These are phyloP conservation scores for Ganoderma leucocontextum DNA, from an alignment of 1,284 basidiomycete genomes.

Conservation along the genomic window DNA sequence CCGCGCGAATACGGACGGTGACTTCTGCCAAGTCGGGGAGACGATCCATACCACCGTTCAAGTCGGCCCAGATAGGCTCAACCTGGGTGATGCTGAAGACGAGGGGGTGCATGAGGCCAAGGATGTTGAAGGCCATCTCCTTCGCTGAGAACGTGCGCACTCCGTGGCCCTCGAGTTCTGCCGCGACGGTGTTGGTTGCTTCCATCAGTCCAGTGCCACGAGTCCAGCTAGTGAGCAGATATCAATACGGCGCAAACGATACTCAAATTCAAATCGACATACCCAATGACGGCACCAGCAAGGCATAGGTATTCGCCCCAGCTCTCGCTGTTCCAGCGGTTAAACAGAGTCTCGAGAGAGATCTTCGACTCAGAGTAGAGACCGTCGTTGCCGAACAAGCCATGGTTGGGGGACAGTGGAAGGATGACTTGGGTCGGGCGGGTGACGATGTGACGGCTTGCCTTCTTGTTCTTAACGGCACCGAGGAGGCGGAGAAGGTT, in stretches of 20 bases:
- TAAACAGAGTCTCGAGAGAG: constrained; percentile 96
- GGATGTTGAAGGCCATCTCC: constrained; percentile 99
- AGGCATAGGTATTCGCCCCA: constrained; percentile 99
- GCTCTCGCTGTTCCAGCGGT: constrained; percentile 97
- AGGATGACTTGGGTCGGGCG: constrained; percentile 98
- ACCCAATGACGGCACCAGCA: constrained; percentile 98
- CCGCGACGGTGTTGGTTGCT: constrained; percentile 94
- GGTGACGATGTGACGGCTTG: constrained; percentile 94
- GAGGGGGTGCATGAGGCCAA: constrained; percentile 98
- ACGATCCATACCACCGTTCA: constrained; percentile 98
- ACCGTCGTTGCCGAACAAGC: constrained; percentile 97
- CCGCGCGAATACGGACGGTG: constrained; percentile 85
- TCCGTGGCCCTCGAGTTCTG: constrained; percentile 93
- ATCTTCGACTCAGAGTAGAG: constrained; percentile 99
- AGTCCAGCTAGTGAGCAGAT: constrained; percentile 75
- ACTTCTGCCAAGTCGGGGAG: constrained; percentile 95
- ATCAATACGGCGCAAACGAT: constrained; percentile 27
- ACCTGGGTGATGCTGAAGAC: constrained; percentile 99
- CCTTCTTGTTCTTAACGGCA: constrained; percentile 98
- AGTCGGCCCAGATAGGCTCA: constrained; percentile 98
- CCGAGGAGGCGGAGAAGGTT: constrained; percentile 96
- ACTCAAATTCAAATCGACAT: constrained; percentile 40
- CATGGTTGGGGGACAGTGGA: constrained; percentile 97
- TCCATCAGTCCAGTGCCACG: constrained; percentile 99
- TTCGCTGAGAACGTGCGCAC: constrained; percentile 98